Percentiles rank a stretch among this genome's conserved stretches.
Conservation (phyloP, 768 basidiomycete genomes). For the Rhodotorula taiwanensis region DNA sequence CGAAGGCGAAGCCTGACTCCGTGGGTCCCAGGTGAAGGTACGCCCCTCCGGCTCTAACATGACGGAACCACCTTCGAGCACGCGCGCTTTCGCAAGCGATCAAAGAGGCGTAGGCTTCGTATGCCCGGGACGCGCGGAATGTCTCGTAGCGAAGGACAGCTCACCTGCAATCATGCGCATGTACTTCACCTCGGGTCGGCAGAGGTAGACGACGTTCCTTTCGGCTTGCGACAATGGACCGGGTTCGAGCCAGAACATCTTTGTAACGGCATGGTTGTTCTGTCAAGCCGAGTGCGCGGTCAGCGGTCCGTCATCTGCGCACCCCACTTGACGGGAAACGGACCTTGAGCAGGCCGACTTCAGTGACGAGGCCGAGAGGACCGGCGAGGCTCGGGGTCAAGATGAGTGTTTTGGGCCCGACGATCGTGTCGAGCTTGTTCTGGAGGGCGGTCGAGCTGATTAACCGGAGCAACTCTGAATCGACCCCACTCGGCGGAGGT, state of each 20-base stretch:
- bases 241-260: constrained; percentile 98
- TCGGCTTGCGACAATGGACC: constrained; percentile 76
- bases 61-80: no score
- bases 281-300: neutral
- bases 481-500: neutral
- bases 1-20: no score
- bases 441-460: constrained; percentile 29
- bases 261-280: constrained; percentile 90
- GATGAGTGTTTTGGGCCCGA: constrained; percentile 80
- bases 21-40: no score
- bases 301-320: neutral
- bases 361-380: constrained; percentile 88
- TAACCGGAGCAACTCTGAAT: constrained; percentile 31
- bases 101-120: neutral
- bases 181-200: constrained; percentile 73
- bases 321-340: constrained; percentile 11
- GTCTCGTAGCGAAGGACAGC: constrained; percentile 39
- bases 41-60: no score
- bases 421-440: constrained; percentile 30
- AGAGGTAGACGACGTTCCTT: constrained; percentile 85
- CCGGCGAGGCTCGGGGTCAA: constrained; percentile 80
- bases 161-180: constrained; percentile 86
- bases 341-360: constrained; percentile 87
- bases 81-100: no score
- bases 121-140: constrained; percentile 4